These are phyloP conservation scores for Rhodotorula taiwanensis DNA, from an alignment of 768 basidiomycete genomes.

Conservation along the genomic window DNA sequence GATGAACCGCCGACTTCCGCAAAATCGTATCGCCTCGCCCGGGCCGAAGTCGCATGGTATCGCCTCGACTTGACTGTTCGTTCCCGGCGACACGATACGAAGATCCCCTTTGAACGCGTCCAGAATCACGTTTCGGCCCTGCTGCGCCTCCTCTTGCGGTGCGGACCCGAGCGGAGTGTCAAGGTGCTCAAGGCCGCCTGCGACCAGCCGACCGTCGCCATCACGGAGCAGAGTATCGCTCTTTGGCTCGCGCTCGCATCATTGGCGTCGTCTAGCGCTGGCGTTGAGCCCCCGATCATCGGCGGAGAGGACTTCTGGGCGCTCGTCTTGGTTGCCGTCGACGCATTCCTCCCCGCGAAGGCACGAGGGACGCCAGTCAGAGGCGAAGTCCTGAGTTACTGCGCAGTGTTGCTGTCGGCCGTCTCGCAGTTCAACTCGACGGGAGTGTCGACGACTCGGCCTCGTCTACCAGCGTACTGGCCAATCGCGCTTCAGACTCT, in stretches of 20 bases:
- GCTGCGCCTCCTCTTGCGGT: conserved; percentile 53
- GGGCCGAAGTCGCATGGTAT: conserved; percentile 58
- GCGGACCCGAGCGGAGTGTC: conserved; percentile 53
- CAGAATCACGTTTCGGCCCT: conserved; percentile 44
- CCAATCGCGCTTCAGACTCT: conserved; percentile 57
- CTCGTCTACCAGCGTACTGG: conserved; percentile 59
- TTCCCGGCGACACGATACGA: conserved; percentile 40
- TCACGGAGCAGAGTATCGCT: conserved; percentile 49
- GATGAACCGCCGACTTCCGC: conserved; percentile 47
- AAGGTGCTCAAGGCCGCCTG: conserved; percentile 44
- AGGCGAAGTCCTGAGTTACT: conserved; percentile 64
- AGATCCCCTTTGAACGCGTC: neutral
- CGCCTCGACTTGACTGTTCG: conserved; percentile 55
- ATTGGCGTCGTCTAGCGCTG: conserved; percentile 44
- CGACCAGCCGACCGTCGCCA: neutral
- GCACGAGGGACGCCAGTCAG: conserved; percentile 30
- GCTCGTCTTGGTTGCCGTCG: conserved; percentile 21
- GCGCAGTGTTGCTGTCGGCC: conserved; percentile 61
- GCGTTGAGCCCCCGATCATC: neutral
- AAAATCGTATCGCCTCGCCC: conserved; percentile 46
- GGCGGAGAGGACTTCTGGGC: conserved; percentile 27
- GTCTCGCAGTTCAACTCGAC: conserved; percentile 68
- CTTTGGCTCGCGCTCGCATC: conserved; percentile 70
- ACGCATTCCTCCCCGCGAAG: neutral
- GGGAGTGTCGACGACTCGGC: conserved; percentile 49